Evolutionary conservation across 176 grass and related monocot genomes (phyloP).

Genomic region (Oryza glaberrima): DNA sequence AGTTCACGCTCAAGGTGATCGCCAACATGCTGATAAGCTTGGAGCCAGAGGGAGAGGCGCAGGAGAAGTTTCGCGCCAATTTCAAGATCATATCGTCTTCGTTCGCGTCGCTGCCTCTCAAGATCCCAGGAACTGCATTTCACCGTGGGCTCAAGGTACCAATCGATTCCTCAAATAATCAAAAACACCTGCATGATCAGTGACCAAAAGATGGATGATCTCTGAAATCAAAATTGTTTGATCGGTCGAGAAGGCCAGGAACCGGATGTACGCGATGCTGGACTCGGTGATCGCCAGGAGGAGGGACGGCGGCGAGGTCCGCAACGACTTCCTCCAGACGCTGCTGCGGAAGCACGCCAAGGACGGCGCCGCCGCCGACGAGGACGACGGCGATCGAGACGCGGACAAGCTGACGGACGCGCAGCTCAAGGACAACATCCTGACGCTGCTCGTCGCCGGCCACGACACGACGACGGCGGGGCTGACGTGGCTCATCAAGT

Average conservation of each 20-base stretch:
- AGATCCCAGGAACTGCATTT: slow-evolving; percentile 65
- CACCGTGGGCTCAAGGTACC: slow-evolving; percentile 56
- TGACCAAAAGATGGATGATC: not conserved
- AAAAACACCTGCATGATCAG: not conserved
- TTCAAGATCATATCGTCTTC: slow-evolving; percentile 77
- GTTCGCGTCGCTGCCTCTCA: slow-evolving; percentile 65
- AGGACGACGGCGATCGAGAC: slow-evolving; percentile 1
- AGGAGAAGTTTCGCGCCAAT: slow-evolving; percentile 67
- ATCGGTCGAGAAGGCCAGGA: slow-evolving; percentile 35
- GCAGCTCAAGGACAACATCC: slow-evolving; percentile 81
- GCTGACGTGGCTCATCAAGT: slow-evolving; percentile 72
- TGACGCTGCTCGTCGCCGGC: slow-evolving; percentile 70
- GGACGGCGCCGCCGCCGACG: not conserved
- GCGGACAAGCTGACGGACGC: slow-evolving; percentile 59
- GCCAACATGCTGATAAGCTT: slow-evolving; percentile 73
- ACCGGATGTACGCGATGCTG: slow-evolving; percentile 75
- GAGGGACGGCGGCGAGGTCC: slow-evolving; percentile 42
- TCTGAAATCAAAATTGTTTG: not conserved
- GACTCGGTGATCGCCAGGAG: slow-evolving; percentile 58
- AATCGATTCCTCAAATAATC: not conserved
- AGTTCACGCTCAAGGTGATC: slow-evolving; percentile 85
- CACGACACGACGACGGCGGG: slow-evolving; percentile 73
- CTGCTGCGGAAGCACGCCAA: slow-evolving; percentile 55
- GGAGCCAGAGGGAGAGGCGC: slow-evolving; percentile 60
- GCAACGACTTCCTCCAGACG: slow-evolving; percentile 65